Conservation (phyloP, 495 filamentous ascomycete species). For the Rusavskia elegans region DNA sequence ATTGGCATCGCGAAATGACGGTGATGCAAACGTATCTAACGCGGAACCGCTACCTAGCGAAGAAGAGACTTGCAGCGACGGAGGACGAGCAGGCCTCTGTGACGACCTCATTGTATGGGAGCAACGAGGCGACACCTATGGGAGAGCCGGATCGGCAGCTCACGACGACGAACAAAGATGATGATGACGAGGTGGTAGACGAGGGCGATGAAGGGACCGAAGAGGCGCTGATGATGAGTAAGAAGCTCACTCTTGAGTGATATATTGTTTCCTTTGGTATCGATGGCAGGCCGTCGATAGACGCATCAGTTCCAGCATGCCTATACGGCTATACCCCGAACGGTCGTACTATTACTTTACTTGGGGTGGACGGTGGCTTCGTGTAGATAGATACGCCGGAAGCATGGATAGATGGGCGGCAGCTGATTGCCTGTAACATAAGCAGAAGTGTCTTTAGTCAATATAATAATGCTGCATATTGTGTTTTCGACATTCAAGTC, state of each 20-base stretch:
- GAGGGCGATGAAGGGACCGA: conserved; percentile 1
- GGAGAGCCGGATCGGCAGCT: conserved; percentile 12
- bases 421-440: too few species aligned
- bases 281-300: too few species aligned
- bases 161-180: neutral
- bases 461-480: too few species aligned
- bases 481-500: too few species aligned
- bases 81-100: conserved; percentile 4
- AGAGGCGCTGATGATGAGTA: conserved; percentile 3
- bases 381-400: too few species aligned
- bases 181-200: neutral
- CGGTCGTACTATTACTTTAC: too few species aligned
- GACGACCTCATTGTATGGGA: neutral
- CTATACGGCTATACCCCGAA: neutral
- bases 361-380: too few species aligned
- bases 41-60: conserved; percentile 42
- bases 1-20: conserved; percentile 45
- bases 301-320: neutral
- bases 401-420: too few species aligned
- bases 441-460: too few species aligned
- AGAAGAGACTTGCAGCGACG: conserved; percentile 19
- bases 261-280: neutral
- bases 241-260: conserved; percentile 1
- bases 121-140: conserved; percentile 11
- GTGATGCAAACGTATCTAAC: conserved; percentile 41